Percentiles rank a stretch among this genome's conserved stretches.
These are phyloP conservation scores for Ilyonectria sp. DNA, from an alignment of 2,329 filamentous ascomycete species.

Conservation along the genomic window DNA sequence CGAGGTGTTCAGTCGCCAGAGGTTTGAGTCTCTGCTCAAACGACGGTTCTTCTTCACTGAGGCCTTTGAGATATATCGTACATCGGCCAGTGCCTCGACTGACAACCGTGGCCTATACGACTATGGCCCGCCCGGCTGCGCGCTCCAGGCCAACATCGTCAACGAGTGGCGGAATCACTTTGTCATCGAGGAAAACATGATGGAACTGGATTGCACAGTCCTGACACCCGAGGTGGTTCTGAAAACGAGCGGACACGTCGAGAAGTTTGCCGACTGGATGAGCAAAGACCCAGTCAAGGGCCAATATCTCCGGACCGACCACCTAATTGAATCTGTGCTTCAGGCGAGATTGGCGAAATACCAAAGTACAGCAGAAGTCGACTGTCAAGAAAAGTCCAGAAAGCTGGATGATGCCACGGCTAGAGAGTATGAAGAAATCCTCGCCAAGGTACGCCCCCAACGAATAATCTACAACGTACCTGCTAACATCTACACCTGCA, in stretches of 20 bases:
- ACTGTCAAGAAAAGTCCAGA: conserved; percentile 93
- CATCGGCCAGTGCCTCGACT: conserved; percentile 55
- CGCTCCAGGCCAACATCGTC: conserved; percentile 89
- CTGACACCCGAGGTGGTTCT: conserved; percentile 94
- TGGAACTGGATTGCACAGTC: conserved; percentile 94
- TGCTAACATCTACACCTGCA: conserved; percentile 39
- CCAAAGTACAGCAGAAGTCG: conserved; percentile 50
- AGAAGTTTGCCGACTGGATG: conserved; percentile 99
- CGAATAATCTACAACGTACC: too few species aligned
- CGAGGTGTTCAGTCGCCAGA: too few species aligned
- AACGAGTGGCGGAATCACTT: conserved; percentile 95
- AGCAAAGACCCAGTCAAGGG: conserved; percentile 98
- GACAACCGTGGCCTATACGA: conserved; percentile 92
- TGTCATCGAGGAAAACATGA: conserved; percentile 92
- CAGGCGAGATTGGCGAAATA: conserved; percentile 75
- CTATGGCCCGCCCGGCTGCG: conserved; percentile 91
- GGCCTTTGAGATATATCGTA: conserved; percentile 89
- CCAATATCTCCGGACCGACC: conserved; percentile 95
- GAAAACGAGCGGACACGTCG: conserved; percentile 96
- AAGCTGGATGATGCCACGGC: conserved; percentile 90
- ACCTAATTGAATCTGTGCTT: conserved; percentile 95
- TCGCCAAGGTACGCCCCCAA: conserved; percentile 69
- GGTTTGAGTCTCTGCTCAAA: too few species aligned
- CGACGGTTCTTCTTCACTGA: conserved; percentile 95
- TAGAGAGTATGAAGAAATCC: conserved; percentile 89